A percentile compares a stretch with the other conserved stretches of the same genome.
Evolutionary conservation across 192 early-diverging fungal genomes (phyloP).

Genomic region (Kickxella alabastrina): DNA sequence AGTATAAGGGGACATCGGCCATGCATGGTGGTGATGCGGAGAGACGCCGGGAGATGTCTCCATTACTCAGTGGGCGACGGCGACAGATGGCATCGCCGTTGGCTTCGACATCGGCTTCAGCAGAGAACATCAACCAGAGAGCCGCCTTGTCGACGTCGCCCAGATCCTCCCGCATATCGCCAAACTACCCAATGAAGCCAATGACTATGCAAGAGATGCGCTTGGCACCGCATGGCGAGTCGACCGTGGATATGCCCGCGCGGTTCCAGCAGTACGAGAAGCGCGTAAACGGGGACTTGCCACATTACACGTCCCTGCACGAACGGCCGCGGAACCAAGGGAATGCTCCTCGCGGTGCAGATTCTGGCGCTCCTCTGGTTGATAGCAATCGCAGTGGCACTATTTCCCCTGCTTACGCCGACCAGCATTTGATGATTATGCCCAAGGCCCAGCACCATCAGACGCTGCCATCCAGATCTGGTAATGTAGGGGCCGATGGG

Average conservation of each 20-base stretch:
- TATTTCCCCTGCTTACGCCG: too few relatives aligned
- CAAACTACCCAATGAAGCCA: conserved; percentile 1
- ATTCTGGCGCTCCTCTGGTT: too few relatives aligned
- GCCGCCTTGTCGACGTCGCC: conserved; percentile 8
- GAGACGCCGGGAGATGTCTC: conserved; percentile 2
- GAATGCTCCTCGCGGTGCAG: not conserved
- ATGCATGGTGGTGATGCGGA: not conserved
- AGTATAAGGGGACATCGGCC: not conserved
- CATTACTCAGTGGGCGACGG: not conserved
- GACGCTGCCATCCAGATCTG: conserved; percentile 5
- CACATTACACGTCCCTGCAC: conserved; percentile 29
- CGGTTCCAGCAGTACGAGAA: conserved; percentile 42
- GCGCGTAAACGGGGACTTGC: conserved; percentile 17
- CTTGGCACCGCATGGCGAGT: conserved; percentile 12
- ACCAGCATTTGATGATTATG: conserved; percentile 4
- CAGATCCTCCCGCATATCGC: not conserved
- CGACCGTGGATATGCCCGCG: conserved; percentile 19
- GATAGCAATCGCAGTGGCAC: too few relatives aligned
- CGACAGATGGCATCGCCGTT: not conserved
- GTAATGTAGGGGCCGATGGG: conserved; percentile 8
- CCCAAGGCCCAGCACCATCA: conserved; percentile 7
- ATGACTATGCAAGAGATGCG: conserved; percentile 10
- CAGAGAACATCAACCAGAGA: not conserved
- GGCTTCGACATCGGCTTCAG: not conserved
- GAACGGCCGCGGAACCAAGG: conserved; percentile 18